phyloP scores from a whole-genome alignment of 2,329 filamentous ascomycete genomes.

The Fusarium begoniae region DNA sequence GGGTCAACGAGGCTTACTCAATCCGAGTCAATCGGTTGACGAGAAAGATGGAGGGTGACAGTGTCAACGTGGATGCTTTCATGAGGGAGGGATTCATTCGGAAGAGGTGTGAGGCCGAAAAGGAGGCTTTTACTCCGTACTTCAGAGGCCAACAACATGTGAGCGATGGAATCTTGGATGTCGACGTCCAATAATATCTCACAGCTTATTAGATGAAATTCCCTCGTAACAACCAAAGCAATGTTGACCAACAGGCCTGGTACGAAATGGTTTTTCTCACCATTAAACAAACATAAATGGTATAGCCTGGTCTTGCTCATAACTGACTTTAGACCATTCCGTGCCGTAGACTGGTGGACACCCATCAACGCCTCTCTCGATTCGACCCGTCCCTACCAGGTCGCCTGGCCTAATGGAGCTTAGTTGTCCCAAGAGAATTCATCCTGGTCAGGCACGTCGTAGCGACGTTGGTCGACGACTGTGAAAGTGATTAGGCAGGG shows the following conservation, averaged over 20 bases:
- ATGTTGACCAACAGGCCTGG: constrained; percentile 11
- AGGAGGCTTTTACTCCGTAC: background rate
- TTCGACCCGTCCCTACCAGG: constrained; percentile 30
- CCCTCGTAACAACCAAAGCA: background rate
- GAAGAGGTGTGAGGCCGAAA: constrained; percentile 6
- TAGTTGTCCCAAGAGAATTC: constrained; percentile 9
- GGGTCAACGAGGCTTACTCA: constrained; percentile 43
- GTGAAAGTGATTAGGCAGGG: constrained; percentile 27
- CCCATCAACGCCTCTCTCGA: constrained; percentile 30
- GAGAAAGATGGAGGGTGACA: constrained; percentile 31
- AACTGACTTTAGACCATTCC: constrained; percentile 20
- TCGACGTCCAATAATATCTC: background rate
- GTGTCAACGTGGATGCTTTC: constrained; percentile 16
- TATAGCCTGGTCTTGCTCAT: constrained; percentile 13
- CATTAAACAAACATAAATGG: constrained; percentile 6
- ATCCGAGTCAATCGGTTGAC: constrained; percentile 24
- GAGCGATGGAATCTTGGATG: background rate
- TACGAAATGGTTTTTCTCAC: background rate
- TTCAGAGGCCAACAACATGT: background rate
- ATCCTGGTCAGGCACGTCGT: constrained; percentile 4
- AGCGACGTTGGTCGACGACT: background rate
- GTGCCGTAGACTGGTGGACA: background rate
- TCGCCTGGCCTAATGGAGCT: constrained; percentile 25
- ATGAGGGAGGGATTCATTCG: constrained; percentile 3
- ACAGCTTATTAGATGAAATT: background rate